These are phyloP conservation scores for Melaleuca alternifolia DNA, from an alignment of 345 rosid genomes.

Conservation along the genomic window DNA sequence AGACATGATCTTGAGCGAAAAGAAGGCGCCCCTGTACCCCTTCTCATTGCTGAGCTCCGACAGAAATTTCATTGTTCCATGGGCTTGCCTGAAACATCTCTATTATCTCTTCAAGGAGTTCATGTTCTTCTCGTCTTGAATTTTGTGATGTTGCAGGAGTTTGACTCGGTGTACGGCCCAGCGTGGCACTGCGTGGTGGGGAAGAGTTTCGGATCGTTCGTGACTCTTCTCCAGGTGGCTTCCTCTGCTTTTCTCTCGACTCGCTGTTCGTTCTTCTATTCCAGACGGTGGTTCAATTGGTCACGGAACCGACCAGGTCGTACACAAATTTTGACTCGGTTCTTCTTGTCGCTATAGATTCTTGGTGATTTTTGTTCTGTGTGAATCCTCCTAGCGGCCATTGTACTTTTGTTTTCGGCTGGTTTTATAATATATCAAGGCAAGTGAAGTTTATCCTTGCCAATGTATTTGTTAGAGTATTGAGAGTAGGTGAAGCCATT, in stretches of 20 bases:
- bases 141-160: slow-evolving; percentile 8
- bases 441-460: too few species aligned
- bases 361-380: background rate
- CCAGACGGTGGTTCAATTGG: slow-evolving; percentile 24
- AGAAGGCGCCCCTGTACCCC: background rate
- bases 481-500: too few species aligned
- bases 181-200: slow-evolving; percentile 50
- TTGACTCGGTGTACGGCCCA: slow-evolving; percentile 26
- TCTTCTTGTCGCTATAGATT: background rate
- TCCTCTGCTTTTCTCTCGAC: slow-evolving; percentile 27
- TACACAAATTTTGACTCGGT: background rate
- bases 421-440: too few species aligned
- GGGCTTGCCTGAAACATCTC: background rate
- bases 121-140: background rate
- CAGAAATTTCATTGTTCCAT: background rate
- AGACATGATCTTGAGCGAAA: background rate
- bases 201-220: slow-evolving; percentile 31
- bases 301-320: background rate
- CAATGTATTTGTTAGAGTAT: too few species aligned
- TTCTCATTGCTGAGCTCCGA: background rate
- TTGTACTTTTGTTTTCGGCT: too few species aligned
- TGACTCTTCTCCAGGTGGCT: slow-evolving; percentile 28
- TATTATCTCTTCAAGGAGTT: background rate
- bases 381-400: too few species aligned
- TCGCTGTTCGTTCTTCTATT: slow-evolving; percentile 22